Conservation (phyloP, 192 early-diverging fungal genomes). For the Geranomyces michiganensis region DNA sequence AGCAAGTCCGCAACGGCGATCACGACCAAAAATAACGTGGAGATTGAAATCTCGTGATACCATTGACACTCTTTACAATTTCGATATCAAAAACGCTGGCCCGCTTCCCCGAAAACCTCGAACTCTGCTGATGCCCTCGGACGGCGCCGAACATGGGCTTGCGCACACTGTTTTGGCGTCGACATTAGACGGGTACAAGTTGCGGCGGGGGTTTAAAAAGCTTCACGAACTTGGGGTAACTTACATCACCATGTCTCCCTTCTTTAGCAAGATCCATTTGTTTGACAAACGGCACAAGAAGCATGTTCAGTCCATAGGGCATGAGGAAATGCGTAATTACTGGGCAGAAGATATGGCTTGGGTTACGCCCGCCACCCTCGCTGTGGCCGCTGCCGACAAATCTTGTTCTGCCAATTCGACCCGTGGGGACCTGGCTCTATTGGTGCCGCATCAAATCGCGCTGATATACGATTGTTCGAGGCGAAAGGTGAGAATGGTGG, state of each 20-base stretch:
- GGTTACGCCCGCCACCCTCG: constrained; percentile 16
- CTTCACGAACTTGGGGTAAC: background rate
- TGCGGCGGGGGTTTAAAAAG: background rate
- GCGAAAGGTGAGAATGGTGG: constrained; percentile 7
- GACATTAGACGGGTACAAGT: constrained; percentile 15
- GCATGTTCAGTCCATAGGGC: background rate
- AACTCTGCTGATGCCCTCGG: constrained; percentile 14
- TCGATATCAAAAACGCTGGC: background rate
- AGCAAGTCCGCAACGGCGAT: background rate
- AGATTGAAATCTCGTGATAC: background rate
- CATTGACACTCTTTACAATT: constrained; percentile 6
- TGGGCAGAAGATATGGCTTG: constrained; percentile 26
- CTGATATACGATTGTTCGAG: constrained; percentile 24
- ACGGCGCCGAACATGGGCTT: background rate
- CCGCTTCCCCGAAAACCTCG: constrained; percentile 22
- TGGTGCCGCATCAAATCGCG: constrained; percentile 26
- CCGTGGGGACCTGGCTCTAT: background rate
- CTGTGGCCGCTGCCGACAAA: constrained; percentile 14
- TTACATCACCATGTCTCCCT: background rate
- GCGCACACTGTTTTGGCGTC: constrained; percentile 20
- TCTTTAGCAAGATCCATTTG: background rate
- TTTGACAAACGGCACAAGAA: background rate
- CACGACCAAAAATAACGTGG: background rate
- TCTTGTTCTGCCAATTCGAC: background rate
- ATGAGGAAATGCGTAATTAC: constrained; percentile 24